Conservation (phyloP, 1,284 basidiomycete genomes). For the Paramarasmius palmivorus region DNA sequence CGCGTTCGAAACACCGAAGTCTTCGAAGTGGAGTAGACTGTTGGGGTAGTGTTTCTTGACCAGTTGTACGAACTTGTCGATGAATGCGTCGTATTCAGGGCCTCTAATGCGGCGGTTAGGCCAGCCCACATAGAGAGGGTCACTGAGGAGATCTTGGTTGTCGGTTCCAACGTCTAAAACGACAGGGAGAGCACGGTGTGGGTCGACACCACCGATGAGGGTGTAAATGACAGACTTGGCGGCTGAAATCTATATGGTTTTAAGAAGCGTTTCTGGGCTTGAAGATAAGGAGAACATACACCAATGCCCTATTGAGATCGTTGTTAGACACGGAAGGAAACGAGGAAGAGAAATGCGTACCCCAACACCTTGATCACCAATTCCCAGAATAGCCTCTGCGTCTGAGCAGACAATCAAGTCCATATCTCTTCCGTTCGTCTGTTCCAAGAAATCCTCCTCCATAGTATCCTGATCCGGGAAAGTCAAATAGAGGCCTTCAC, state of each 20-base stretch:
- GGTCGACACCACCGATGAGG: constrained; percentile 81
- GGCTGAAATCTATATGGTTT: constrained; percentile 66
- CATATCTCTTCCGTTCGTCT: constrained; percentile 59
- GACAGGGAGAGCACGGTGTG: constrained; percentile 63
- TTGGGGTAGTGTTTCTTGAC: constrained; percentile 47
- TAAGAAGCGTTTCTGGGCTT: not conserved
- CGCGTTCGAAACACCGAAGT: constrained; percentile 78
- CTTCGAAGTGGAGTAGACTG: constrained; percentile 72
- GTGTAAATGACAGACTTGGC: constrained; percentile 89
- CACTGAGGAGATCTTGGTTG: constrained; percentile 63
- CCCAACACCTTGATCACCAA: constrained; percentile 69
- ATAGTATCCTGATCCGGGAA: constrained; percentile 68
- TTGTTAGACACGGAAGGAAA: not conserved
- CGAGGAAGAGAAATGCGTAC: constrained; percentile 20
- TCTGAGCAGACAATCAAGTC: constrained; percentile 83
- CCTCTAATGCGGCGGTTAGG: constrained; percentile 63
- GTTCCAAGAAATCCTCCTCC: constrained; percentile 75
- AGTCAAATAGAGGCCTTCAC: constrained; percentile 69
- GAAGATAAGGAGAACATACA: constrained; percentile 26
- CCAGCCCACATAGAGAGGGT: constrained; percentile 77
- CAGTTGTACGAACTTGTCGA: constrained; percentile 64
- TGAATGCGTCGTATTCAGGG: constrained; percentile 64
- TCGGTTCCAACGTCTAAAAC: constrained; percentile 80
- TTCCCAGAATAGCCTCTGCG: constrained; percentile 82
- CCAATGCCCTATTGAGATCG: constrained; percentile 42